Base-by-base conservation (phyloP, 2,329 filamentous ascomycete species). In the Dissoconium aciculare region DNA sequence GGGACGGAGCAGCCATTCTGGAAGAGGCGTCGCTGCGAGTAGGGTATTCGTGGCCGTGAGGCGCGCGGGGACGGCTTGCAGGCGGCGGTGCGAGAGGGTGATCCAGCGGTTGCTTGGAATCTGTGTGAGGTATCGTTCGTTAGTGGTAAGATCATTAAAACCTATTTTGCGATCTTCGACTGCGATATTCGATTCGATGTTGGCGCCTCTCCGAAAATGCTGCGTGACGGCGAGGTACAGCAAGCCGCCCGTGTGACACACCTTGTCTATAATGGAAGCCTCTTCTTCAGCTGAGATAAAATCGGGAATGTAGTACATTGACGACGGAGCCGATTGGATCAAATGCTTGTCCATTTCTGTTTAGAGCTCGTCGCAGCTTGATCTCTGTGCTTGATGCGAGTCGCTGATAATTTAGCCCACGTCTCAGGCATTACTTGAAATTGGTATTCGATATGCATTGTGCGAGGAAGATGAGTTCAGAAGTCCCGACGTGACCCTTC, bases 51-150 rank as follows among this genome's bases (percentile, higher is more conserved):
- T 69, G 32, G 74, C 70, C 19, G 82, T 77, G 6, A 95, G 70
- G 34, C 82, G 71, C 2, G 81, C 89, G 2, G 87, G 89, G 67
- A 85, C 83, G 1, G 82, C 82, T 63, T 95, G 85, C 1, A 98
- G 71, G 25, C 87, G 77, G 33, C 89, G 79, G 54, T 84, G 82
- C n/a, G 78, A 73, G 33, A 98, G 75, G 29, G 78, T 68, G 39
- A 82, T 85, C 87, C 89, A 98, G 51, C 75, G 69, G 23, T 60
- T 57, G 10, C 57, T 34, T 5, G 62, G 61, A 3, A 66, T 62
- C 59, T 63, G 39, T 25, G 15, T 2, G 14, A 33, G 12, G 23
- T 28, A 21, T 34, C 12, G n/a, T 9, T 10, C 17, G 27, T 13
- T 14, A 11, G 5, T 4, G n/a, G 10, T 11, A 19, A 23, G 3